Conservation (phyloP, 2,329 filamentous ascomycete species). For the Penicillium sp. region DNA sequence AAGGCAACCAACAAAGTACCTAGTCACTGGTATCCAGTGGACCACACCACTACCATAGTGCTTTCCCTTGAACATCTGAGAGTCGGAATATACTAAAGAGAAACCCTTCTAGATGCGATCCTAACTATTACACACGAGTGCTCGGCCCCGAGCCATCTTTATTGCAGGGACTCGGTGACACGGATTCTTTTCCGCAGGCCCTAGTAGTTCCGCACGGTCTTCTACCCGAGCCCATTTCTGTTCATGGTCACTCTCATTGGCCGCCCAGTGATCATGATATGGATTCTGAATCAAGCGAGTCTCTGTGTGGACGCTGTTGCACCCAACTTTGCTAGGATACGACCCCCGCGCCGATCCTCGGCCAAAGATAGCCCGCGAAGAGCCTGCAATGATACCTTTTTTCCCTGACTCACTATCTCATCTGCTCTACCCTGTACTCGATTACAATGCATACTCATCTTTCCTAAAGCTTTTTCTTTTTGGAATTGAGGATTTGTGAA, state of each 20-base stretch:
- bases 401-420: constrained; percentile 15
- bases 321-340: background rate
- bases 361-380: constrained; percentile 7
- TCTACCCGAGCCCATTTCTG: constrained; percentile 10
- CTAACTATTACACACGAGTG: too few relatives aligned
- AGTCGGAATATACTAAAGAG: too few relatives aligned
- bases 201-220: constrained; percentile 6
- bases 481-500: constrained; percentile 4
- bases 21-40: background rate
- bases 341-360: constrained; percentile 16
- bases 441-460: background rate
- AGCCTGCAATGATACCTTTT: constrained; percentile 2
- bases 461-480: background rate
- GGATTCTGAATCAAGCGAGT: constrained; percentile 2
- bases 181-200: constrained; percentile 23
- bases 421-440: background rate
- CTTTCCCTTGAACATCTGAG: background rate
- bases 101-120: background rate
- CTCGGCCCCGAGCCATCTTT: too few relatives aligned
- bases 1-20: background rate
- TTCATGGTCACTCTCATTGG: constrained; percentile 5
- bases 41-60: background rate
- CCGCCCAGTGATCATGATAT: background rate
- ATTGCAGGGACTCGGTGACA: background rate
- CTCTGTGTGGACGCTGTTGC: constrained; percentile 3